Evolutionary conservation across 2,329 filamentous ascomycete species (phyloP), one percentile per base, ranked within the genome.

Genomic region (Fusarium chaquense): DNA sequence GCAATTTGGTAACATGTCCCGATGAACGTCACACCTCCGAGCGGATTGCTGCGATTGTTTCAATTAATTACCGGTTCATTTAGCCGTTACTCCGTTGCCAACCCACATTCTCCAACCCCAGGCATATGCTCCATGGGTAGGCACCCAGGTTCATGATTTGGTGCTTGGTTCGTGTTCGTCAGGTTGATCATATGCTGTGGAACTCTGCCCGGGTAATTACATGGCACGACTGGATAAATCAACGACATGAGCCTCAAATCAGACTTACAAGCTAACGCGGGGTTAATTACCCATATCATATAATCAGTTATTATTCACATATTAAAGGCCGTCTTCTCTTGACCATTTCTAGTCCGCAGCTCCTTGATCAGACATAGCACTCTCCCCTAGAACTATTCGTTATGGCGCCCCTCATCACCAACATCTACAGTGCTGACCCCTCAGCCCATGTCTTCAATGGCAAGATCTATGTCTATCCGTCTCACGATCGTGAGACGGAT

Each of bases 381-480:
- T 18, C 43, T 59, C 24, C 52, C 16, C 15, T 22, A 49, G 35
- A 24, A 33, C 54, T 22, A 49, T 44, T 24, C 49, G 71, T 22
- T 35, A 73, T 85, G 83, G 76, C 81, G 41, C 90, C 91, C 46
- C 85, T 94, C 66, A 90, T 94, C 75, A 89, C 85, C n/a, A 86
- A 91, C 79, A 82, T 93, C 76, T 94, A 91, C 84, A 94, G 91
- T 15, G 92, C 92, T 22, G 92, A 94, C 79, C 92, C 92, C 18
- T 93, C 91, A 9, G 92, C 92, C 15, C 91, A 94, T 79, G 91
- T 92, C 76, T 94, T 94, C 82, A 89, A 93, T 67, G 86, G 85
- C 78, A 89, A 86, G 70, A 81, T 94, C 64, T 94, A 93, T 83
- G 87, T 94, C 80, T 94, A 94, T 82, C 91, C 92, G 22, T 94